Percentiles rank a stretch among this genome's conserved stretches.
phyloP scores from a whole-genome alignment of 768 basidiomycete genomes.

The Peribolospora baueri region DNA sequence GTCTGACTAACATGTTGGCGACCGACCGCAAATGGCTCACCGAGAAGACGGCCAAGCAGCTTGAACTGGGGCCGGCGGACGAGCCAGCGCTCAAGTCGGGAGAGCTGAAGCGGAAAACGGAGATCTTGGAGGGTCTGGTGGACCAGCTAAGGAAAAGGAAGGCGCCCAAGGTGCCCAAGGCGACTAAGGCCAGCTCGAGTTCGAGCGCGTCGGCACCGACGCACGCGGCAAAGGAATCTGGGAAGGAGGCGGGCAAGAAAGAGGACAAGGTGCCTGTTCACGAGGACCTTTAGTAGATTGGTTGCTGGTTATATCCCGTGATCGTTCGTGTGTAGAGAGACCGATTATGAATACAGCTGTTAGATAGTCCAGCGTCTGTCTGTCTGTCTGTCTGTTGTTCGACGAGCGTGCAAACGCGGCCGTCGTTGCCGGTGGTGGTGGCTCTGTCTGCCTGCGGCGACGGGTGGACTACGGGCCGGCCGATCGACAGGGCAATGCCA shows the following conservation, averaged over 20 bases:
- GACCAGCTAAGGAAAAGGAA: constrained; percentile 11
- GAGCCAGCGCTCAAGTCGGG: constrained; percentile 64
- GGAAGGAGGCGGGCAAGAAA: constrained; percentile 5
- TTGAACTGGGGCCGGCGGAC: constrained; percentile 41
- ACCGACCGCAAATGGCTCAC: constrained; percentile 68
- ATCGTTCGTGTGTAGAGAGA: too few species aligned
- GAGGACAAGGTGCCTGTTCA: constrained; percentile 3
- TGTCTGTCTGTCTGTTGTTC: too few species aligned
- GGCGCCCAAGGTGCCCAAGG: constrained; percentile 7
- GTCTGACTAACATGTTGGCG: constrained; percentile 46
- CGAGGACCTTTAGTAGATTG: too few species aligned
- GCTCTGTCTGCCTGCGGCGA: too few species aligned
- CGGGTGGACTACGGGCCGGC: too few species aligned
- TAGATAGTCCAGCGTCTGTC: too few species aligned
- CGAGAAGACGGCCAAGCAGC: constrained; percentile 60
- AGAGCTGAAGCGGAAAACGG: constrained; percentile 65
- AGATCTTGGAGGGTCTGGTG: constrained; percentile 45
- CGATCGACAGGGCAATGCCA: too few species aligned
- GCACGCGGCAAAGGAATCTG: constrained; percentile 4
- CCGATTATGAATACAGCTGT: too few species aligned
- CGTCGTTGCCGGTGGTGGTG: too few species aligned
- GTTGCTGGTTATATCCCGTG: too few species aligned
- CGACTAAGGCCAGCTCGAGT: background rate
- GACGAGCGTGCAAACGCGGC: too few species aligned
- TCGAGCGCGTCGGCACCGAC: too few species aligned